Evolutionary conservation across 2,329 filamentous ascomycete genomes (phyloP).

Genomic region (Arachnopeziza araneosa): DNA sequence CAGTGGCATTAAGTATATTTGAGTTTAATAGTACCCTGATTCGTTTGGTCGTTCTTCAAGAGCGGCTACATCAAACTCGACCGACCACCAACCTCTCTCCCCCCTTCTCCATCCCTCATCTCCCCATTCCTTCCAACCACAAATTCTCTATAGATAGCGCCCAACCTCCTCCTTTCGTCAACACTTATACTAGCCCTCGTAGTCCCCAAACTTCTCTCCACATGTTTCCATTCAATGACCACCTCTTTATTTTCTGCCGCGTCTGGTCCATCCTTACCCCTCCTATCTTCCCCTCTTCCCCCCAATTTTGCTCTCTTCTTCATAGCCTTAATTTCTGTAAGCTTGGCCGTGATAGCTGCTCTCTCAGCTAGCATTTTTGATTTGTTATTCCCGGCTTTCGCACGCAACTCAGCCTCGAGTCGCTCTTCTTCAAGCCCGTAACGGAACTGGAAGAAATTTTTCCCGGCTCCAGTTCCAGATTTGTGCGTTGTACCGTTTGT

Average conservation of each 20-base stretch:
- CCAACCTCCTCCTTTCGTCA: conserved; percentile 68
- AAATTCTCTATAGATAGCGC: conserved; percentile 87
- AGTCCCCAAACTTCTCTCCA: conserved; percentile 67
- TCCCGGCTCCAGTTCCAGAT: conserved; percentile 28
- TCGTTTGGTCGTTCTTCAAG: too few species aligned
- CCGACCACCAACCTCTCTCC: conserved; percentile 85
- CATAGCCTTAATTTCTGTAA: conserved; percentile 70
- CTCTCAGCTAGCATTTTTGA: conserved; percentile 63
- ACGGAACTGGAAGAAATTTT: conserved; percentile 75
- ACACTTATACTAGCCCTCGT: conserved; percentile 79
- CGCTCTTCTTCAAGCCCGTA: conserved; percentile 60
- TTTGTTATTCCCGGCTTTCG: conserved; percentile 42
- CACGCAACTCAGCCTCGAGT: conserved; percentile 33
- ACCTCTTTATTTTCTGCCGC: conserved; percentile 56
- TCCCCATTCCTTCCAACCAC: conserved; percentile 88
- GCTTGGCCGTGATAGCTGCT: conserved; percentile 72
- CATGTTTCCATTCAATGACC: conserved; percentile 76
- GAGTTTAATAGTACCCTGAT: too few species aligned
- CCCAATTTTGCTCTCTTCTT: conserved; percentile 40
- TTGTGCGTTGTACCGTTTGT: conserved; percentile 18
- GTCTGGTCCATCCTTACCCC: conserved; percentile 13
- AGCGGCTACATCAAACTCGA: conserved; percentile 86
- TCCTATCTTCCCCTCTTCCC: not conserved
- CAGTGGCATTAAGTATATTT: too few species aligned
- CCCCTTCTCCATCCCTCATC: conserved; percentile 88